A percentile compares a stretch with the other conserved stretches of the same genome.
Evolutionary conservation across 2,329 filamentous ascomycete species (phyloP).

Genomic region (Aspergillus latus): DNA sequence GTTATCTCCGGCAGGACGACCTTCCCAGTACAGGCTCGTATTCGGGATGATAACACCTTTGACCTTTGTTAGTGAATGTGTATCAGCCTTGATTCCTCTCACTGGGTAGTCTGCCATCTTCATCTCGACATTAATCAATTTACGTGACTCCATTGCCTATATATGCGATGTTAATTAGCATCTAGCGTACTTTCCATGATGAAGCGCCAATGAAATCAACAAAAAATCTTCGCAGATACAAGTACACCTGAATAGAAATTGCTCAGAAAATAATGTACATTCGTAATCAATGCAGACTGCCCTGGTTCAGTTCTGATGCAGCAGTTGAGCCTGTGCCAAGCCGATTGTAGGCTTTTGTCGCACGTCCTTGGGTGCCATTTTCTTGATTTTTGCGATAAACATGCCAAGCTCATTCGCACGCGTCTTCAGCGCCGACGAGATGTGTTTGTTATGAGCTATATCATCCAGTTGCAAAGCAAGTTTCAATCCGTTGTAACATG

Average conservation of each 20-base stretch:
- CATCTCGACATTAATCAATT: background rate
- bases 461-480: constrained; percentile 38
- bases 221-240: constrained; percentile 23
- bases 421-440: constrained; percentile 27
- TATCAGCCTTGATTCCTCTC: background rate
- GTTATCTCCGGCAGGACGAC: constrained; percentile 67
- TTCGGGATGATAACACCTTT: constrained; percentile 72
- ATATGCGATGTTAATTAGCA: constrained; percentile 2
- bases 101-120: background rate
- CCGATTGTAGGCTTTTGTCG: constrained; percentile 23
- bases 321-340: constrained; percentile 19
- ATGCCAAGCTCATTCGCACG: constrained; percentile 50
- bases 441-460: constrained; percentile 25
- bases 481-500: constrained; percentile 45
- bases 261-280: constrained; percentile 27
- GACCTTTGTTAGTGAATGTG: constrained; percentile 43
- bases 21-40: constrained; percentile 63
- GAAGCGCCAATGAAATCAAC: constrained; percentile 7
- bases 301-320: constrained; percentile 15
- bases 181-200: constrained; percentile 4
- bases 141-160: background rate
- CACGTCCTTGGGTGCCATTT: constrained; percentile 20
- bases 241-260: constrained; percentile 19
- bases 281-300: background rate
- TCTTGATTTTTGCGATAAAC: constrained; percentile 44